Base-by-base conservation (phyloP, 2,329 filamentous ascomycete species). In the Ascochyta viciae-villosae region DNA sequence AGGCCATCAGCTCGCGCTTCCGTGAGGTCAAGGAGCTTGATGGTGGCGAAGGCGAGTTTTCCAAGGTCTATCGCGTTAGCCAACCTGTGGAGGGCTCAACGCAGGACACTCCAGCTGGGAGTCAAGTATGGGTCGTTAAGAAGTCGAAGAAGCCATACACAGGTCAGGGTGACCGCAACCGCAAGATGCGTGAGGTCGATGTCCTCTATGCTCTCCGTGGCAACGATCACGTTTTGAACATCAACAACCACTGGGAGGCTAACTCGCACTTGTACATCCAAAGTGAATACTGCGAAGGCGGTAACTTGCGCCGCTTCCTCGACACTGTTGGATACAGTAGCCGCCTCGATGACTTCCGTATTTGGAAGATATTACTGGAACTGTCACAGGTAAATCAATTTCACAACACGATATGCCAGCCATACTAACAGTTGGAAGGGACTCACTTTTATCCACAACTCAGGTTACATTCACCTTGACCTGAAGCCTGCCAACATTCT, bases 331-430 rank as follows among this genome's bases (percentile, higher is more conserved):
- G 95, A 23, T 84, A 89, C 58, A 92, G 90, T 72, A 93, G 92
- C 42, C 86, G 94, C 65, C 79, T 99, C 63, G 95, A 99, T 76
- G 95, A 98, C 74, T 99, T 99, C 78, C 87, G 95, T 59, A 97
- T 98, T 75, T 99, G 95, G 92, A 99, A 99, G 80, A 94, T 98
- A 54, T 80, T 98, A 66, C 85, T 96, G 38, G 95, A 99, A 75
- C 78, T 96, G 56, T 85, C 88, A 68, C 80, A 89, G 81, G 92
- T 95, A 85, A 78, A 89, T 81, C 41, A 57, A 19, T 6, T 16
- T 16, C 6, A 12, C 22, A 16, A 37, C 22, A 35, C 31, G 16
- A 13, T 16, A 22, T 45, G 34, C 31, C 16, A 39, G 22, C 37
- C 50, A 12, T 45, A 50, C 68, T 73, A 64, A 78, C 60, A 43